These are phyloP conservation scores for Clonostachys rosea DNA, from an alignment of 2,329 filamentous ascomycete genomes.

Conservation along the genomic window DNA sequence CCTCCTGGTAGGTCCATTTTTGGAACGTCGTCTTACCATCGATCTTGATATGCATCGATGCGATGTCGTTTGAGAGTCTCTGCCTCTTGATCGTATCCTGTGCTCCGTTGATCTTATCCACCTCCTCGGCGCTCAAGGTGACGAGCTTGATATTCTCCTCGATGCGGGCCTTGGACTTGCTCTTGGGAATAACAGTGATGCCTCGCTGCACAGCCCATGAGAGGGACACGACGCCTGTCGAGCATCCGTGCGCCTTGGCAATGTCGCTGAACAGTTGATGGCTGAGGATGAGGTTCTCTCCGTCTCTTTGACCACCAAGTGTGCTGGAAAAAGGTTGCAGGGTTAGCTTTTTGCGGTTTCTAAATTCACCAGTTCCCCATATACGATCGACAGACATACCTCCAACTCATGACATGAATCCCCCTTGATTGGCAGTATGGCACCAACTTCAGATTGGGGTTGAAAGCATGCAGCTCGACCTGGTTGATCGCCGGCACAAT, in stretches of 20 bases:
- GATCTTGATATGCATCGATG: slow-evolving; percentile 7
- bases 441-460: slow-evolving; percentile 21
- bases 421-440: slow-evolving; percentile 20
- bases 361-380: background rate
- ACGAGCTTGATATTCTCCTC: slow-evolving; percentile 15
- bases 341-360: too few relatives aligned
- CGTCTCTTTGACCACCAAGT: background rate
- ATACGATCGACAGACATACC: background rate
- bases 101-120: slow-evolving; percentile 14
- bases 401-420: slow-evolving; percentile 21
- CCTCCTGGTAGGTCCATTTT: slow-evolving; percentile 14
- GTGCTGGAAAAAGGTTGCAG: background rate
- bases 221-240: slow-evolving; percentile 14
- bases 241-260: slow-evolving; percentile 12
- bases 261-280: slow-evolving; percentile 14
- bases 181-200: slow-evolving; percentile 15
- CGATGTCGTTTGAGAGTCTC: slow-evolving; percentile 11
- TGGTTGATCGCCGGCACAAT: slow-evolving; percentile 22
- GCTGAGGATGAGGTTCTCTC: slow-evolving; percentile 9
- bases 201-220: slow-evolving; percentile 17
- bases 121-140: slow-evolving; percentile 15
- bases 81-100: slow-evolving; percentile 12
- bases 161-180: slow-evolving; percentile 10
- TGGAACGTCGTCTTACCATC: slow-evolving; percentile 12
- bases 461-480: slow-evolving; percentile 22